Base-by-base conservation (phyloP, 768 basidiomycete genomes). In the Hygrocybe punicea region DNA sequence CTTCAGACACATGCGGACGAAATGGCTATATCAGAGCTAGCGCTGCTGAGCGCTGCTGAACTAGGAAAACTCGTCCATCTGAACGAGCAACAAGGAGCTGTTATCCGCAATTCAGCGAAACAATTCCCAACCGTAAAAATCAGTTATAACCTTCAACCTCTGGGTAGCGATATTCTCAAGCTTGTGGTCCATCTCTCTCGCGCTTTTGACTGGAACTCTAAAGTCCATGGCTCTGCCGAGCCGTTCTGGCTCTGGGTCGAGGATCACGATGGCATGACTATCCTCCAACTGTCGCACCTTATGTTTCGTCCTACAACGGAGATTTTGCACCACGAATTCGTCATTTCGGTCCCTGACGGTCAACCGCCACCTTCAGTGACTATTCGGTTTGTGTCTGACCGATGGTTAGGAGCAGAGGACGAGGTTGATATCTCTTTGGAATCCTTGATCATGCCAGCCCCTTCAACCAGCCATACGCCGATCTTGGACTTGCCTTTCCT, bases 161-260 rank as follows among this genome's bases (percentile, higher is more conserved):
- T 98, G 33, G 86, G 86, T 11, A 78, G 84, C 53, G 91, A 96
- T 68, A 80, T 97, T 34, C 81, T 99, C 34, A 88, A 85, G 65
- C 81, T 99, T 35, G 76, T 76, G 1, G 78, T 92, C 50, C 78
- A 74, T 1, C 77, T 94, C 33, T 72, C 73, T 14, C 83, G 84
- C 23, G 72, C 79, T 6, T 99, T 98, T 71, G 80, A 80, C 13
- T 98, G 97, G 96, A 88, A 78, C 62, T 63, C 74, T 23, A 89
- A 83, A 68, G 63, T 86, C 2, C 94, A 97, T 63, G 89, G 88
- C 0, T 76, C 74, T 10, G 75, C 77, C 2, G 93, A 98, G 69
- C 88, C 92, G 1, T 98, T 98, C 73, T 98, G 92, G 87, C 70
- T 99, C 29, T 98, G 97, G 97, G 75, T 97, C 2, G 94, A 98